Evolutionary conservation across 2,329 filamentous ascomycete species (phyloP).

Genomic region (Tolypocladium nubicola): DNA sequence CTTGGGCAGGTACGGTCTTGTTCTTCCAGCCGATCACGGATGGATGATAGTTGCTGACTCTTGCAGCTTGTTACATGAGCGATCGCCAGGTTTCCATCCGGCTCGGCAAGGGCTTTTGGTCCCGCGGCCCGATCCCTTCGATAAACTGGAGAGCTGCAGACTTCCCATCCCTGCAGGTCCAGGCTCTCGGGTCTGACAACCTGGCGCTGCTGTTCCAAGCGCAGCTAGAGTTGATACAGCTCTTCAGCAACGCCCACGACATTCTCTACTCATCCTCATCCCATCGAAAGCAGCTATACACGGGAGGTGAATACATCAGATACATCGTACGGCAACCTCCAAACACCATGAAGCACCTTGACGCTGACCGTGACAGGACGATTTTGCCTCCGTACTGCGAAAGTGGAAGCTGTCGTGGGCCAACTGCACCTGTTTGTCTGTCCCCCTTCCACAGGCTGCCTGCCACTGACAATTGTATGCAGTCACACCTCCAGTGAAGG

Average conservation of each 20-base stretch:
- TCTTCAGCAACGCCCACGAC: constrained; percentile 66
- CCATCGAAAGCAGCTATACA: constrained; percentile 58
- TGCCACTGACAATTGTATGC: background rate
- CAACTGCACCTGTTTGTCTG: constrained; percentile 44
- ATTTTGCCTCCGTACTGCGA: constrained; percentile 57
- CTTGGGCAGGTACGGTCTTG: constrained; percentile 45
- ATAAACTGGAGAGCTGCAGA: constrained; percentile 54
- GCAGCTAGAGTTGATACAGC: constrained; percentile 58
- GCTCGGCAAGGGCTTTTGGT: constrained; percentile 65
- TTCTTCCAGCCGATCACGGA: background rate
- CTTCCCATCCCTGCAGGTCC: constrained; percentile 54
- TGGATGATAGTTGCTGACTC: background rate
- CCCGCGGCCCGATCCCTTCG: constrained; percentile 56
- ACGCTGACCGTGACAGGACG: constrained; percentile 31
- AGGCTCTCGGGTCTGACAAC: constrained; percentile 50
- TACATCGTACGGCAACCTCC: constrained; percentile 37
- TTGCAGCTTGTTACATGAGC: constrained; percentile 49
- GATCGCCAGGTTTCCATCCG: constrained; percentile 60
- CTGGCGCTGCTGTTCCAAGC: constrained; percentile 61
- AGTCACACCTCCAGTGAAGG: constrained; percentile 55
- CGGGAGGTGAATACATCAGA: constrained; percentile 62
- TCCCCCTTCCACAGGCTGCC: background rate
- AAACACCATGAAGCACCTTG: no score
- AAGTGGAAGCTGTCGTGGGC: constrained; percentile 65
- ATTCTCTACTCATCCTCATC: constrained; percentile 62